phyloP scores from a whole-genome alignment of 495 filamentous ascomycete species.

The Podospora comata region DNA sequence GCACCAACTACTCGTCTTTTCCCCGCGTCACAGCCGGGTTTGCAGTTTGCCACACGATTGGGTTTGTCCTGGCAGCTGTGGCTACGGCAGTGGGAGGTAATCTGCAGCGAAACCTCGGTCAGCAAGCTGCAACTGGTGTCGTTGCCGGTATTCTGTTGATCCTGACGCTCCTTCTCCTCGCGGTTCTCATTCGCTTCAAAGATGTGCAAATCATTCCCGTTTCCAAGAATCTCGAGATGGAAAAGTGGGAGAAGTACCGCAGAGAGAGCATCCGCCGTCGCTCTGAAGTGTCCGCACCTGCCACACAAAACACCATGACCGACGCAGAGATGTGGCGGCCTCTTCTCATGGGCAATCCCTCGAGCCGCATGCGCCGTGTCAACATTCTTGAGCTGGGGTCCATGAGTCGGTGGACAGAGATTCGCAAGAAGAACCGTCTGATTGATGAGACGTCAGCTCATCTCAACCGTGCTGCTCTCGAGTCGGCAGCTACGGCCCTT shows the following conservation, averaged over 20 bases:
- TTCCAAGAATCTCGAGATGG: conserved; percentile 50
- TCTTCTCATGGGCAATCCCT: conserved; percentile 64
- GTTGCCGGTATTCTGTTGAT: conserved; percentile 60
- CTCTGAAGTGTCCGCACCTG: conserved; percentile 30
- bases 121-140: conserved; percentile 60
- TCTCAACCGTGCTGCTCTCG: conserved; percentile 41
- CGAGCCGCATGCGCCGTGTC: conserved; percentile 60
- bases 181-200: conserved; percentile 59
- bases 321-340: conserved; percentile 63
- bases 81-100: conserved; percentile 61
- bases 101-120: conserved; percentile 60
- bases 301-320: conserved; percentile 34
- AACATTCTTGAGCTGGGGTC: conserved; percentile 63
- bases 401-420: conserved; percentile 66
- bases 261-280: conserved; percentile 39
- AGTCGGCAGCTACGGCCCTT: conserved; percentile 36
- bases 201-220: conserved; percentile 63
- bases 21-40: conserved; percentile 70
- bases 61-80: conserved; percentile 61
- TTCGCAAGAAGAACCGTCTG: conserved; percentile 62
- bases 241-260: conserved; percentile 45
- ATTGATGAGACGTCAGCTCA: conserved; percentile 44
- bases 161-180: conserved; percentile 59
- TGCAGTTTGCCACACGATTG: conserved; percentile 62
- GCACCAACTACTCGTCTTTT: conserved; percentile 64